Evolutionary conservation across 768 basidiomycete genomes (phyloP), one percentile per base, ranked within the genome.

Genomic region (Russula emetica): DNA sequence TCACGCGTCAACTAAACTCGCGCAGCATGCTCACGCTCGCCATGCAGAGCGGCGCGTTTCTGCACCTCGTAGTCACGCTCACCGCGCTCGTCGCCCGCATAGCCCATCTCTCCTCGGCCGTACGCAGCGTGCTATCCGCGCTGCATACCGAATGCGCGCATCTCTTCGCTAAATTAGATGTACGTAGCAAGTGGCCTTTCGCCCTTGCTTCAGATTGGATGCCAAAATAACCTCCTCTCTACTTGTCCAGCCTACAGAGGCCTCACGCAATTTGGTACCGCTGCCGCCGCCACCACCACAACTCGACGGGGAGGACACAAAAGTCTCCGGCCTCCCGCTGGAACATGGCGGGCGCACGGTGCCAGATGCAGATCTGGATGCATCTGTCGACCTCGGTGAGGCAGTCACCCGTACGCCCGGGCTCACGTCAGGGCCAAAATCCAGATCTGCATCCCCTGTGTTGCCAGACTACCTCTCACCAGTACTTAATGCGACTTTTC

Each of bases 1-100:
- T 38, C 11, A 14, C 6, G 44, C 59, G 22, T 55, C 44, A 20
- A 59, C 50, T 55, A 28, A 28, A 65, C 13, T 54, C 47, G 10
- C 44, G 44, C 26, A 92, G 90, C 51, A 81, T 81, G 32, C 84
- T 90, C 63, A 74, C 77, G 32, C 76, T 85, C 28, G 81, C 82
- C 38, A 82, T 92, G 78, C 87, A 87, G 71, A 80, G 83, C 0
- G 88, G 86, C 20, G 85, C 88, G 20, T 93, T 93, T 69, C 76
- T 88, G 14, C 86, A 87, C 65, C 71, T 89, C 18, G 73, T 86
- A n/a, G 70, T 93, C 52, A 76, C 83, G 5, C 77, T 92, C 47
- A 76, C 78, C 26, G 87, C 84, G 14, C 80, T 89, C 44, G 74
- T 80, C 50, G 86, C 87, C 3, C 80, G 90, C 61, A 72, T 89